Percentiles rank a stretch among this genome's conserved stretches.
Conservation (phyloP, 768 basidiomycete species). For the Suillus luteus region DNA sequence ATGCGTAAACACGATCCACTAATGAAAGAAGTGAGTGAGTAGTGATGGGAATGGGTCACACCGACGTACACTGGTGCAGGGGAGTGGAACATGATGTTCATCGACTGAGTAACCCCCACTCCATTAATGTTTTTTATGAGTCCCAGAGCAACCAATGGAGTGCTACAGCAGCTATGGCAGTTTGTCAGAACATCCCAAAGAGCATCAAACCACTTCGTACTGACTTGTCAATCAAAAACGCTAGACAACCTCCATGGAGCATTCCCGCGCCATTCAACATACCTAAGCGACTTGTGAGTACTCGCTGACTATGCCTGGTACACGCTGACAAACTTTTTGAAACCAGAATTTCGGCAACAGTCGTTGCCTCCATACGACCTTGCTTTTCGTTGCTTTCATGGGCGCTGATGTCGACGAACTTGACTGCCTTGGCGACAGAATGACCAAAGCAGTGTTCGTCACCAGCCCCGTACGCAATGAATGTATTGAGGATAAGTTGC, state of each 20-base stretch:
- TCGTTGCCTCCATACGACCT: slow-evolving; percentile 59
- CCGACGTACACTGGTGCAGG: slow-evolving; percentile 60
- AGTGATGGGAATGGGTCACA: slow-evolving; percentile 6
- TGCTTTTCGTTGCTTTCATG: slow-evolving; percentile 47
- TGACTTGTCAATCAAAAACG: slow-evolving; percentile 75
- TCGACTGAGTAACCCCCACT: slow-evolving; percentile 72
- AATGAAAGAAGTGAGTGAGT: slow-evolving; percentile 12
- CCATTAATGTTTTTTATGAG: slow-evolving; percentile 62
- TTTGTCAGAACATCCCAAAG: slow-evolving; percentile 2
- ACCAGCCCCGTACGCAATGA: slow-evolving; percentile 71
- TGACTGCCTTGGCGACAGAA: slow-evolving; percentile 58
- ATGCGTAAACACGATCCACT: slow-evolving; percentile 65
- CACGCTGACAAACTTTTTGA: slow-evolving; percentile 51
- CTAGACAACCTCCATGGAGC: slow-evolving; percentile 75
- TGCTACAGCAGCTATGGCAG: slow-evolving; percentile 56
- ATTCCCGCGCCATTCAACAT: slow-evolving; percentile 79
- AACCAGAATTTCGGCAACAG: slow-evolving; percentile 62
- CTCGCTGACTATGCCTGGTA: background rate
- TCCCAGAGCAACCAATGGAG: slow-evolving; percentile 68
- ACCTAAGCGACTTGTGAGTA: slow-evolving; percentile 36
- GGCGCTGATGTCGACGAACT: slow-evolving; percentile 60
- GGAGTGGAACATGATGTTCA: slow-evolving; percentile 71
- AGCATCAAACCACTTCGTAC: slow-evolving; percentile 19
- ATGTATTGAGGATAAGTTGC: slow-evolving; percentile 67
- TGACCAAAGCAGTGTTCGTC: slow-evolving; percentile 62